These are phyloP conservation scores for Megacollybia marginata DNA, from an alignment of 768 basidiomycete species.

Conservation along the genomic window DNA sequence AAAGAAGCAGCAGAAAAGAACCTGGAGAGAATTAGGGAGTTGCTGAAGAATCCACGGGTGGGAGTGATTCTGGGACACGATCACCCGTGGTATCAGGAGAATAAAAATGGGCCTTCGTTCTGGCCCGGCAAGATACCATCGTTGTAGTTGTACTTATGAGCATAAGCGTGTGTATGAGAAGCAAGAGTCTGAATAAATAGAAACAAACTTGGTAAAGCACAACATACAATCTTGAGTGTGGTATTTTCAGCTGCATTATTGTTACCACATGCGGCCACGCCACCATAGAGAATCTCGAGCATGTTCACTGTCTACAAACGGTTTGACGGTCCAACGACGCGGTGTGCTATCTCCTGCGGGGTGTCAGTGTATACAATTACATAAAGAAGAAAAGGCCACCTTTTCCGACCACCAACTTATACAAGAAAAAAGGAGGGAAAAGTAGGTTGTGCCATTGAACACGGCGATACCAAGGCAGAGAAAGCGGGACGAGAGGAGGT, in stretches of 20 bases:
- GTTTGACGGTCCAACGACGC: too few relatives aligned
- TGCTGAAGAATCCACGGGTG: too few relatives aligned
- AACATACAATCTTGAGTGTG: too few relatives aligned
- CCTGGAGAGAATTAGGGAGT: too few relatives aligned
- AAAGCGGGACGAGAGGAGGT: background rate
- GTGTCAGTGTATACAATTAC: too few relatives aligned
- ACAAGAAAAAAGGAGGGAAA: background rate
- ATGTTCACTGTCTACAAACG: too few relatives aligned
- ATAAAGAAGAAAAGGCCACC: too few relatives aligned
- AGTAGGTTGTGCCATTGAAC: background rate
- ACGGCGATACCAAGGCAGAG: background rate
- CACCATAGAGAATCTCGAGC: too few relatives aligned
- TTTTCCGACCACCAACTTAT: background rate
- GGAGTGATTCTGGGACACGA: conserved; percentile 41
- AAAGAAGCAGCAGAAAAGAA: too few relatives aligned
- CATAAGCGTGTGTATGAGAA: background rate
- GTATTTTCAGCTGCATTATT: too few relatives aligned
- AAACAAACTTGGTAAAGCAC: background rate
- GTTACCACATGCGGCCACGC: too few relatives aligned
- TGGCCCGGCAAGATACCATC: conserved; percentile 29
- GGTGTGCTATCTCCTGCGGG: too few relatives aligned
- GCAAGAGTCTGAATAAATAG: background rate
- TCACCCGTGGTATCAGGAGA: conserved; percentile 39
- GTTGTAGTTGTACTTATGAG: background rate
- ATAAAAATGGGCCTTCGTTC: conserved; percentile 34